phyloP scores from a whole-genome alignment of 2,329 filamentous ascomycete genomes.

The Scleromitrula shiraiana region DNA sequence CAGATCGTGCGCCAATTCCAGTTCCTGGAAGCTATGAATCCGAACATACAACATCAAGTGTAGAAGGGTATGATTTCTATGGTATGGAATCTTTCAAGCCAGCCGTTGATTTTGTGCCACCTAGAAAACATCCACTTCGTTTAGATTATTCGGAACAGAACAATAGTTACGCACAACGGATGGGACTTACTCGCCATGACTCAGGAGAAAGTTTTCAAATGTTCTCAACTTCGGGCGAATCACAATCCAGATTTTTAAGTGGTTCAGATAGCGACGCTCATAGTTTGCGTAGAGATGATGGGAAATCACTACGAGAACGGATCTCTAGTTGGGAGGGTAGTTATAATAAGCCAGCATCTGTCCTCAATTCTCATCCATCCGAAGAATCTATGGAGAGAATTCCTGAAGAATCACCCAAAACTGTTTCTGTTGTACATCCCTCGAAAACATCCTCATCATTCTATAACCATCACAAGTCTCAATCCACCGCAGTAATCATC shows the following conservation, averaged over 20 bases:
- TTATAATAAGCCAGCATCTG: constrained; percentile 11
- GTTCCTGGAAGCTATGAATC: constrained; percentile 14
- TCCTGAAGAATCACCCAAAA: background rate
- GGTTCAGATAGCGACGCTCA: constrained; percentile 27
- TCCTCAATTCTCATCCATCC: constrained; percentile 13
- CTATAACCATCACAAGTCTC: constrained; percentile 18
- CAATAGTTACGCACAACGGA: constrained; percentile 15
- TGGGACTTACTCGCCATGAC: constrained; percentile 39
- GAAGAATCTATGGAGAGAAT: constrained; percentile 6
- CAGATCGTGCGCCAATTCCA: constrained; percentile 22
- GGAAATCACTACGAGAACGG: constrained; percentile 18
- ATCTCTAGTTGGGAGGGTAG: constrained; percentile 28
- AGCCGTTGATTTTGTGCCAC: constrained; percentile 46
- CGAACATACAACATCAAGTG: constrained; percentile 18
- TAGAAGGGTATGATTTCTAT: constrained; percentile 59
- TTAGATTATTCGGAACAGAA: constrained; percentile 26
- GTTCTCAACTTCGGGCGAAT: constrained; percentile 49
- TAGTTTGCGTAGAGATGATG: constrained; percentile 11
- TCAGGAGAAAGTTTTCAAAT: constrained; percentile 53
- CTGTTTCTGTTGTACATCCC: background rate
- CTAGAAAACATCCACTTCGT: constrained; percentile 33
- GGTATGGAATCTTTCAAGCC: constrained; percentile 45
- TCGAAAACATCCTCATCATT: constrained; percentile 13
- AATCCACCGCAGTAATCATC: background rate
- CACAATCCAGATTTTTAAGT: constrained; percentile 32